Evolutionary conservation across 441 rosid species (phyloP), one percentile per base, ranked within the genome.

Genomic region (Aleurites moluccanus): DNA sequence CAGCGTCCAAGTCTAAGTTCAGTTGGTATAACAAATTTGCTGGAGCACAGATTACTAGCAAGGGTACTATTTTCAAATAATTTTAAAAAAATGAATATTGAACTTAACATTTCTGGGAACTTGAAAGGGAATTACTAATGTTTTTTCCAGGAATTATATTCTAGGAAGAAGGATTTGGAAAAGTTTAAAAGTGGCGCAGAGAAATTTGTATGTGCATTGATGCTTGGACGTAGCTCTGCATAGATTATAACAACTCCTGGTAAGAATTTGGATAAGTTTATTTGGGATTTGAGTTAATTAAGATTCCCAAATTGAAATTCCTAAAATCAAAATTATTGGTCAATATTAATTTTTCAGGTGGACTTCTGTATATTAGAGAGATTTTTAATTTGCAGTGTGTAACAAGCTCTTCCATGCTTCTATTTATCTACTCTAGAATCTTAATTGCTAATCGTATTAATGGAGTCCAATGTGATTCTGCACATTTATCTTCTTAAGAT

Each of bases 151-250:
- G 93, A 86, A 74, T 94, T 85, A 78, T 79, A 81, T 57, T 67
- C 75, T 3, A 94, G 97, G 50, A 84, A 81, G 62, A 82, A 75
- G 69, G 86, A 84, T 57, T 80, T 90, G 80, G 80, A 25, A 1
- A 88, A 78, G 79, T 94, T 84, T 72, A 88, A 86, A 81, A 81
- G 42, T 10, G 89, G 90, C 50, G 81, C 79, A 14, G 91, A 86
- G 60, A 88, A 96, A 4, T 90, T 94, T 69, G 69, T 89, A 3
- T 89, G 97, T 57, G 83, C 94, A 68, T 62, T 94, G 83, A 82
- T 94, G 91, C 98, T 94, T 2, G 91, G 89, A 70, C 92, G 96
- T 77, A 84, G 90, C 84, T 85, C 92, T 69, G 69, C 82, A 47
- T 91, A 86, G 78, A 85, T 90, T 66, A 82, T 70, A 74, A 86